Base-by-base conservation (phyloP, 2,329 filamentous ascomycete genomes). In the Venturia aucupariae region DNA sequence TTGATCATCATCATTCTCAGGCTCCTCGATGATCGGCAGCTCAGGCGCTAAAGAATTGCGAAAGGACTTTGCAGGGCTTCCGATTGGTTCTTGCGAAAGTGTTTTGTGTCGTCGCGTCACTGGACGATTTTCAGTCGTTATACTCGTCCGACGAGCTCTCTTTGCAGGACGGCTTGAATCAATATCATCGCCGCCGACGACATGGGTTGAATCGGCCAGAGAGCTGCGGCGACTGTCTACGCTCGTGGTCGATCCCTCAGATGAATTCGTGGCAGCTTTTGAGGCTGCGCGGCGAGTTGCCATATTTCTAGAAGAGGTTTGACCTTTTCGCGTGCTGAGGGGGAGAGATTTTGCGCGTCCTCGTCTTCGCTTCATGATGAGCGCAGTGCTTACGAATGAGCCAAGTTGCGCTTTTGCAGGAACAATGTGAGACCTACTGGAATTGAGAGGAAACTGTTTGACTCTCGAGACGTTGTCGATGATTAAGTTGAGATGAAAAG, bases 221-320 rank as follows among this genome's bases (percentile, higher is more conserved):
- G 75, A 77, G 70, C 71, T 77, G 68, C 75, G 74, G 64, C 75
- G 75, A 65, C 75, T 76, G 69, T 70, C 70, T 48, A 68, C 72
- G 68, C 71, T 72, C 60, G 71, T 70, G 68, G 69, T 69, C 66
- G 74, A 75, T 59, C 71, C 67, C 30, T 71, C 73, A 30, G 64
- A 54, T 46, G 68, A 68, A 46, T 59, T 63, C 44, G 61, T 61
- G 65, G 71, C 71, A 41, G 74, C 69, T 67, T 71, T 74, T 62
- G 70, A 71, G 64, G 72, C 71, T 71, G 75, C 74, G 69, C 73
- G 74, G 65, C 79, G 75, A 61, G 78, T 80, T 65, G 76, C 80
- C 79, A 81, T 81, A 71, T 79, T 63, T 27, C 41, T 46, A 27
- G 39, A 17, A 24, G 61, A 55, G 15, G 32, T 44, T 32, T 63